phyloP scores from a whole-genome alignment of 2,329 filamentous ascomycete species.

The Phaeosphaeriaceae sp. region DNA sequence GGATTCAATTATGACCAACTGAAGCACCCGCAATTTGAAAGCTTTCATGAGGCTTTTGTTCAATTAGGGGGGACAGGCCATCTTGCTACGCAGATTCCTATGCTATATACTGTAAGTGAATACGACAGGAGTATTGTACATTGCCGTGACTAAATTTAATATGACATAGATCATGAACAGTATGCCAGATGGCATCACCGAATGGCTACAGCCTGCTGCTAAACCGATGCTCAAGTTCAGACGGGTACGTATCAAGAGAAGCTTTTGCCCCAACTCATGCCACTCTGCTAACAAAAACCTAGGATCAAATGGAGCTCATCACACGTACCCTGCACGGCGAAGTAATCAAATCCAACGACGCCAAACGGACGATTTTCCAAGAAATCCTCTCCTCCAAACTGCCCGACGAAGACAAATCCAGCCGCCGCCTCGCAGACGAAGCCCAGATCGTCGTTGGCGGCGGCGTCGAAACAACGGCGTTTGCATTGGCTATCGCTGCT shows the following conservation, averaged over 20 bases:
- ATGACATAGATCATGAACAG: constrained; percentile 37
- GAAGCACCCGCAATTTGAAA: constrained; percentile 42
- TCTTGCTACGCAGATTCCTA: constrained; percentile 42
- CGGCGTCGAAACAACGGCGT: constrained; percentile 49
- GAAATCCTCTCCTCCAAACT: constrained; percentile 40
- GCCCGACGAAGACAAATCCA: constrained; percentile 45
- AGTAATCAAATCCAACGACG: constrained; percentile 40
- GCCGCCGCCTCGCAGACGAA: constrained; percentile 47
- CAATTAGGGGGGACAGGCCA: constrained; percentile 40
- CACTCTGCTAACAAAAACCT: neutral
- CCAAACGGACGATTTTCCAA: constrained; percentile 43
- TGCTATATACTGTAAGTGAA: constrained; percentile 35
- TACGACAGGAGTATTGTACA: neutral
- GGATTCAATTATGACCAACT: constrained; percentile 44
- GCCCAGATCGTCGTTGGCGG: constrained; percentile 48
- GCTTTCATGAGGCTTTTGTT: constrained; percentile 44
- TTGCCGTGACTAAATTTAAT: neutral
- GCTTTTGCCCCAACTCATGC: neutral
- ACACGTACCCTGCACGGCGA: constrained; percentile 36
- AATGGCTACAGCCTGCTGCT: constrained; percentile 40
- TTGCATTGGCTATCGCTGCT: constrained; percentile 34
- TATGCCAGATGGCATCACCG: constrained; percentile 38
- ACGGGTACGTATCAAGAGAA: constrained; percentile 26
- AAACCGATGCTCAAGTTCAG: constrained; percentile 41
- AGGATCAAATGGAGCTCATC: constrained; percentile 35